Evolutionary conservation across 176 grass and related monocot species (phyloP), one percentile per base, ranked within the genome.

Genomic region (Lolium rigidum): DNA sequence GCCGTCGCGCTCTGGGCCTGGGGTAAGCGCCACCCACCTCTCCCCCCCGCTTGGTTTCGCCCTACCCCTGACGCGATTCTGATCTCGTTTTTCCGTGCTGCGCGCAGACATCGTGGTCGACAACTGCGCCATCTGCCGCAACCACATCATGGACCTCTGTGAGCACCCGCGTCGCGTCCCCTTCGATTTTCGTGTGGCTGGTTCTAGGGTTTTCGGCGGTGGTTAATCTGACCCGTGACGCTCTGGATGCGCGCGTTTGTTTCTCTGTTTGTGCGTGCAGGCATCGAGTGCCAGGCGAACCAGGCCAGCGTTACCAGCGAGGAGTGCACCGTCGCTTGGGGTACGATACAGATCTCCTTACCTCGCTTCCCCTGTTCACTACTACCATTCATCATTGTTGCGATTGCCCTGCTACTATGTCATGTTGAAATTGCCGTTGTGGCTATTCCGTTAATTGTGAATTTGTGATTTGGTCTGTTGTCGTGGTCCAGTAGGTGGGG

Each of bases 111-210:
- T 98, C 78, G 94, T 95, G 76, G 97, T 98, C 82, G 97, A 98
- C 86, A 95, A 98, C 92, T 95, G 97, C 69, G 97, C 97, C 76
- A 98, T 98, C 81, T 95, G 97, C 88, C 90, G 97, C 50, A 98
- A 98, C 82, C 97, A 98, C 88, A 98, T 98, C 92, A 98, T 98
- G 97, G 97, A 98, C 93, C 97, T 99, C 58, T 96, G 94, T 99
- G 87, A 93, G 94, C 80, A 48, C 26, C 26, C 35, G 57, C 49
- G 80, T 18, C 41, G 12, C 41, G 11, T 7, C 28, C 4, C 39
- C 22, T 54, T 87, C 84, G 69, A 69, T 78, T 52, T 18, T 12
- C 6, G 48, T 60, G 68, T 59, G 47, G 28, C 22, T 20, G 25
- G 0, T 80, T 85, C 8, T 84, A 80, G 58, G 81, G 68, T 65